Base-by-base conservation (phyloP, 176 grass and related monocot genomes). In the Carex littledalei region DNA sequence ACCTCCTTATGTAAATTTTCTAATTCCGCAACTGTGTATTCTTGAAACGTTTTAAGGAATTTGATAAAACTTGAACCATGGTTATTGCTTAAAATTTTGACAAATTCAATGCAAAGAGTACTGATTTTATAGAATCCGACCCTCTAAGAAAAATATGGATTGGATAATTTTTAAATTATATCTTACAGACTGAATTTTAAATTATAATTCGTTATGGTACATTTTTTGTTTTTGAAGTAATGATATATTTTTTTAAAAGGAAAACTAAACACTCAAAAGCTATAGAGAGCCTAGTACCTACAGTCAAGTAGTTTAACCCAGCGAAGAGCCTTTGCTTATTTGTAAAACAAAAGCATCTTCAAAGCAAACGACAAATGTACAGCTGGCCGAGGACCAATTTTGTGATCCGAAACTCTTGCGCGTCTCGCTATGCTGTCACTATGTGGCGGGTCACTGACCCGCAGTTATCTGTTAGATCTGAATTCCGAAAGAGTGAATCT, bases 311-410 rank as follows among this genome's bases (percentile, higher is more conserved):
- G 20, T 74, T 24, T 74, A 11, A 49, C 11, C 43, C 70, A 74
- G 22, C 8, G 70, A 50, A 3, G 41, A n/a, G 45, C 71, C 71
- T 53, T 75, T 75, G 71, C 45, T 75, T 75, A 45, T 53, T 75
- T 75, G 71, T 75, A 32, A 56, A 56, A 32, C 70, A 74, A 70
- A 78, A 78, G 73, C 73, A 78, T 78, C 50, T 56, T 29, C 2
- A 31, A 78, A 20, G 41, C 71, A 50, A 53, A 75, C 71, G 71
- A 75, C 71, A 75, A 75, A 14, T 24, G 21, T 20, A 75, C 5
- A 75, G 45, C 71, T 75, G 45, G 35, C 18, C 18, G 4, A 52
- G 71, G 41, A 1, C 11, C 71, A 24, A 20, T 67, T 32, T 34
- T 26, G 9, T 64, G 9, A 21, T 49, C 3, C 4, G 6, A 14